These are phyloP conservation scores for Quercus tomentella DNA, from an alignment of 331 rosid species.

Conservation along the genomic window DNA sequence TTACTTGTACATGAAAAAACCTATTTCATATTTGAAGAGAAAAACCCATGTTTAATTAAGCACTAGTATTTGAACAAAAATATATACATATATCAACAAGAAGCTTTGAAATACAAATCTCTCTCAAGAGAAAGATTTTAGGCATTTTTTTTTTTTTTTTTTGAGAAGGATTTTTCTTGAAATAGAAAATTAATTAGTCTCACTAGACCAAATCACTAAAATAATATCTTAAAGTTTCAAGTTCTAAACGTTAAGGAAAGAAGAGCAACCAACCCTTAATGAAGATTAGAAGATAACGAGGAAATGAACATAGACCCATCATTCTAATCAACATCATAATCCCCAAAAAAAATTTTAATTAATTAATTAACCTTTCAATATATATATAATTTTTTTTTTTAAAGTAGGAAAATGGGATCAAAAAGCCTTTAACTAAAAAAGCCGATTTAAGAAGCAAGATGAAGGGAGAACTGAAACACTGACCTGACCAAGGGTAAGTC, in stretches of 20 bases:
- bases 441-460: neutral
- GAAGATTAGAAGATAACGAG: neutral
- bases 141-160: constrained; percentile 36
- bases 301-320: constrained; percentile 4
- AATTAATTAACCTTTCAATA: neutral
- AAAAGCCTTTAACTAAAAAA: neutral
- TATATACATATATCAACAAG: neutral
- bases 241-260: neutral
- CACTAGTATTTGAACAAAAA: too few relatives aligned
- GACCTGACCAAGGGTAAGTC: constrained; percentile 68
- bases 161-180: constrained; percentile 52
- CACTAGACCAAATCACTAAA: constrained; percentile 13
- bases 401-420: neutral
- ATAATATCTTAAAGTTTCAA: neutral
- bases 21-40: neutral
- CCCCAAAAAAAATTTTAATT: neutral
- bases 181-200: constrained; percentile 10
- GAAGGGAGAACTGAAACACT: constrained; percentile 21
- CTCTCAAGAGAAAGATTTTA: constrained; percentile 10
- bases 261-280: neutral
- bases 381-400: too few relatives aligned
- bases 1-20: neutral
- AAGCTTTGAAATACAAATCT: neutral
- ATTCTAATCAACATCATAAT: constrained; percentile 1
- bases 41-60: neutral